These are phyloP conservation scores for Tylopilus rubrobrunneus DNA, from an alignment of 768 basidiomycete genomes.

Conservation along the genomic window DNA sequence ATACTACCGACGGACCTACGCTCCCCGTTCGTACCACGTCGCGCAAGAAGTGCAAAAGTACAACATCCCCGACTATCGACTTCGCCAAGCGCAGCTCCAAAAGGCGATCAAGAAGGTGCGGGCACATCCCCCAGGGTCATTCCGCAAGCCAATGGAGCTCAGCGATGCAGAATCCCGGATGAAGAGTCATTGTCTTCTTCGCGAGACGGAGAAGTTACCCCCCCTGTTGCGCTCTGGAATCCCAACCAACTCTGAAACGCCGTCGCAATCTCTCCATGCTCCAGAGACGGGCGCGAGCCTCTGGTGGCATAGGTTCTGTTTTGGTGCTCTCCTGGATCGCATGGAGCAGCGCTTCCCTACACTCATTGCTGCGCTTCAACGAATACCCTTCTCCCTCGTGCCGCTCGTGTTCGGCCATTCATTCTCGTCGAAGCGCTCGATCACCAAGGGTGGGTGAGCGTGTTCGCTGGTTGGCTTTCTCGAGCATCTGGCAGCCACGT, in stretches of 20 bases:
- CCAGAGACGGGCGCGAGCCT: too few relatives aligned
- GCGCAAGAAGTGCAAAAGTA: constrained; percentile 99
- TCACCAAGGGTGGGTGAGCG: constrained; percentile 80
- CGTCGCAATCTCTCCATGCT: too few relatives aligned
- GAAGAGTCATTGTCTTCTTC: too few relatives aligned
- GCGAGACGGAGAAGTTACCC: too few relatives aligned
- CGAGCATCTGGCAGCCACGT: constrained; percentile 40
- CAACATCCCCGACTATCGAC: constrained; percentile 94
- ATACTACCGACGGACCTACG: constrained; percentile 92
- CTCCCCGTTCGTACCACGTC: constrained; percentile 92
- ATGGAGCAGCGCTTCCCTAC: constrained; percentile 62
- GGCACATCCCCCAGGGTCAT: constrained; percentile 36
- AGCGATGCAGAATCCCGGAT: too few relatives aligned
- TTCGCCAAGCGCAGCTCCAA: constrained; percentile 98
- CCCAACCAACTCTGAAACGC: too few relatives aligned
- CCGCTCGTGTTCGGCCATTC: constrained; percentile 91
- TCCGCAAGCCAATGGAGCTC: background rate
- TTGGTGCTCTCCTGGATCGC: background rate
- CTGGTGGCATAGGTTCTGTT: too few relatives aligned
- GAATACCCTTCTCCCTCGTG: constrained; percentile 76
- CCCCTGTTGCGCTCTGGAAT: too few relatives aligned
- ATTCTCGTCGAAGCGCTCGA: constrained; percentile 73
- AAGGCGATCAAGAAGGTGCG: constrained; percentile 99
- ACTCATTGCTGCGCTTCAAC: constrained; percentile 56
- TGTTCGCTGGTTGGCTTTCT: constrained; percentile 70